Conservation (phyloP, 2,329 filamentous ascomycete genomes). For the Dryadomyces sulphureus region DNA sequence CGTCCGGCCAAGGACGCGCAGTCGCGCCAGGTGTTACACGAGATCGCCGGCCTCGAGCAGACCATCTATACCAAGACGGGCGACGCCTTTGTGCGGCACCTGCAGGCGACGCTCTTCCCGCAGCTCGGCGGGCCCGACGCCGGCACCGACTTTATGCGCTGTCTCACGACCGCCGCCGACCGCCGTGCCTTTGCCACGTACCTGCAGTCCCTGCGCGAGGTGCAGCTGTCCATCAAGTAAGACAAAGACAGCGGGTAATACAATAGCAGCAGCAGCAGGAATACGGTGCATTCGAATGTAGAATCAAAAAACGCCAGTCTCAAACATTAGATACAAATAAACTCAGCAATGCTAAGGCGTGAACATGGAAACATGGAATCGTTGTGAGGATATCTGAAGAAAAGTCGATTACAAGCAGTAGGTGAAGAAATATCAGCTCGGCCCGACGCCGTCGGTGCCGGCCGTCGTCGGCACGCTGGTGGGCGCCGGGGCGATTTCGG, state of each 20-base stretch:
- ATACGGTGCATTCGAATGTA: no score
- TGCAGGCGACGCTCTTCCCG: slow-evolving; percentile 49
- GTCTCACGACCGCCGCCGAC: slow-evolving; percentile 42
- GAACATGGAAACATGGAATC: no score
- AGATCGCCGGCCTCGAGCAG: slow-evolving; percentile 78
- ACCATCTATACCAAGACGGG: slow-evolving; percentile 85
- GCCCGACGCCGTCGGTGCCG: not conserved
- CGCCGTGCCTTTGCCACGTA: slow-evolving; percentile 51
- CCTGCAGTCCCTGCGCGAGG: slow-evolving; percentile 40
- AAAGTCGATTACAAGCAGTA: no score
- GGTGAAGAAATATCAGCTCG: not conserved
- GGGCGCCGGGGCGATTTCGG: slow-evolving; percentile 12
- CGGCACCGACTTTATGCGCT: slow-evolving; percentile 42
- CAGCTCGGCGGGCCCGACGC: slow-evolving; percentile 42
- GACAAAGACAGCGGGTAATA: no score
- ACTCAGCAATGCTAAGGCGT: no score
- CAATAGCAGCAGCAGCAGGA: no score
- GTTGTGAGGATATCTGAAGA: no score
- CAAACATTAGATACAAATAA: no score
- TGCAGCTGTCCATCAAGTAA: slow-evolving; percentile 10
- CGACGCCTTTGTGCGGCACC: slow-evolving; percentile 57
- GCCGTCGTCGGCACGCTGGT: slow-evolving; percentile 11
- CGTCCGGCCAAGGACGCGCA: slow-evolving; percentile 70
- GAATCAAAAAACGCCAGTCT: no score
- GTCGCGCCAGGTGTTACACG: slow-evolving; percentile 71